Evolutionary conservation across 306 rosid species (phyloP).

Genomic region (Alnus glutinosa): DNA sequence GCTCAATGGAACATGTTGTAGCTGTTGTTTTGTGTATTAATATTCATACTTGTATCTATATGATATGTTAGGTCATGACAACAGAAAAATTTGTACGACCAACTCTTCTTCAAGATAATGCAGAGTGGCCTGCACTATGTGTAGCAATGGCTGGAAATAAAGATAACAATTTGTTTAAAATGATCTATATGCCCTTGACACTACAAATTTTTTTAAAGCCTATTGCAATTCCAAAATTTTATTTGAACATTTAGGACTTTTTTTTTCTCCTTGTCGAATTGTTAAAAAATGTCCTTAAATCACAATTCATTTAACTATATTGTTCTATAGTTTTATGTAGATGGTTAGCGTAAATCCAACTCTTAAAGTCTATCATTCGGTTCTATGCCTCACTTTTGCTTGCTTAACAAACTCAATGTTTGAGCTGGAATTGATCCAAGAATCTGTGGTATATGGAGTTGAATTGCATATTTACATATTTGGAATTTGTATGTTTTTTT

Average conservation of each 20-base stretch:
- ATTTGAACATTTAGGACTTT: background rate
- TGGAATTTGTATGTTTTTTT: background rate
- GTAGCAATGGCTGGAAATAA: background rate
- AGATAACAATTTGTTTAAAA: background rate
- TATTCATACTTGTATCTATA: background rate
- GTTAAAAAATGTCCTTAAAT: background rate
- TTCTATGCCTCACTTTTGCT: background rate
- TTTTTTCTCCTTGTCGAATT: too few relatives aligned
- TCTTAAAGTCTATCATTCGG: background rate
- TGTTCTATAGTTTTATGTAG: background rate
- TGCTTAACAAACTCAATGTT: background rate
- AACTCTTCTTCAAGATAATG: background rate
- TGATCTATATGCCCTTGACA: background rate
- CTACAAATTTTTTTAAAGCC: background rate
- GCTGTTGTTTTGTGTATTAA: background rate
- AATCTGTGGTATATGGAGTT: background rate
- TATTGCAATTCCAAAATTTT: background rate
- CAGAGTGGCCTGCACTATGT: background rate
- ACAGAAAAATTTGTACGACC: background rate
- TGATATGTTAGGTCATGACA: background rate
- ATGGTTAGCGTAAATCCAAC: background rate
- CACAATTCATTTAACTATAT: background rate
- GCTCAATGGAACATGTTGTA: background rate
- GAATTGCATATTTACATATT: background rate
- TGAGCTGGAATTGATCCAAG: background rate